These are phyloP conservation scores for Phialocephala sp. DNA, from an alignment of 2,329 filamentous ascomycete species.

Conservation along the genomic window DNA sequence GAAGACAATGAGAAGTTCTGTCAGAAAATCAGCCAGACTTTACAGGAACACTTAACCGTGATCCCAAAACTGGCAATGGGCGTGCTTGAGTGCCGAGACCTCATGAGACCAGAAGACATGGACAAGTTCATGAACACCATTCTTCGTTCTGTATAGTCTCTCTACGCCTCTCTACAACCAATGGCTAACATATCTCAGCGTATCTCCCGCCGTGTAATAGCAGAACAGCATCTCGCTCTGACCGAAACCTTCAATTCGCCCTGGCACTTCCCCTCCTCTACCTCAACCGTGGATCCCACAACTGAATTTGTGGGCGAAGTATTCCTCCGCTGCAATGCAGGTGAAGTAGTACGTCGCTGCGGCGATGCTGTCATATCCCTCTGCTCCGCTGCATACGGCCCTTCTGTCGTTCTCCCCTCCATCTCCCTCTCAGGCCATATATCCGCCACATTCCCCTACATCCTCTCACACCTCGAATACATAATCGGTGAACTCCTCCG, in stretches of 20 bases:
- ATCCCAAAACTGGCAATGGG: constrained; percentile 96
- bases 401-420: constrained; percentile 74
- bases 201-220: constrained; percentile 94
- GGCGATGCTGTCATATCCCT: constrained; percentile 77
- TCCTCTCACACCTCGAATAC: constrained; percentile 94
- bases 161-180: background rate
- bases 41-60: constrained; percentile 88
- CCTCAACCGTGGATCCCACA: constrained; percentile 56
- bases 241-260: constrained; percentile 93
- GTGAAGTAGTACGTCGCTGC: constrained; percentile 85
- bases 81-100: constrained; percentile 84
- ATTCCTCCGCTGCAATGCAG: constrained; percentile 89
- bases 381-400: constrained; percentile 75
- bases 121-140: constrained; percentile 97
- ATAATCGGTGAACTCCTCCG: constrained; percentile 94
- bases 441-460: constrained; percentile 92
- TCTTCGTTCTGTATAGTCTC: constrained; percentile 74
- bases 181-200: constrained; percentile 58
- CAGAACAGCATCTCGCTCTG: constrained; percentile 93
- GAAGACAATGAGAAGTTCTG: constrained; percentile 92
- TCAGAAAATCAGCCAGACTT: constrained; percentile 75
- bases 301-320: constrained; percentile 94
- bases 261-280: constrained; percentile 84
- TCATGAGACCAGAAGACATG: constrained; percentile 80
- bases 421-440: constrained; percentile 85